Evolutionary conservation across 257 asterid species (phyloP), one percentile per base, ranked within the genome.

Genomic region (Nicotiana tabacum): DNA sequence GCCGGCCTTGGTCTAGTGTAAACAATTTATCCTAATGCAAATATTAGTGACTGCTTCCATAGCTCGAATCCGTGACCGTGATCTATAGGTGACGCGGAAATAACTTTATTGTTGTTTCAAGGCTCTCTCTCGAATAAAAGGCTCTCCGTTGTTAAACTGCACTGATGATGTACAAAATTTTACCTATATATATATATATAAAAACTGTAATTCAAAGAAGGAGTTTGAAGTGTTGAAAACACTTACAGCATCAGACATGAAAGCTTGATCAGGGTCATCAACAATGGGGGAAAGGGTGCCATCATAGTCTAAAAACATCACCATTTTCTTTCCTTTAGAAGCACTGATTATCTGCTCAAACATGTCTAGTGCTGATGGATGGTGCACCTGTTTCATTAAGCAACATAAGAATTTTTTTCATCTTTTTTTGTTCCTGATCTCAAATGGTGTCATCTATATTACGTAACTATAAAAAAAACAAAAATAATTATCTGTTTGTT

Each of bases 271-370:
- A 9, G 98, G 98, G 84, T 95, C 96, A 51, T 90, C 97, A 0
- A 95, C 98, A 10, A 95, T 95, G 61, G 98, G 98, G 0, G 98
- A 95, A 51, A 93, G 95, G 1, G 98, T 95, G 78, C 98, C 98
- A 80, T 95, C 98, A 57, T 95, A 95, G 83, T 95, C 98, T 33
- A 95, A 46, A 64, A 95, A 95, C 96, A 95, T 92, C n/a, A 95
- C 98, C 35, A 93, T 90, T 53, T 95, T 91, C 87, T 95, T 95
- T 77, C 98, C 97, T 18, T 91, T 91, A 0, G 98, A 90, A 21
- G 95, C 96, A 21, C 72, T 87, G 9, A 89, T 91, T 53, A 95
- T 95, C 62, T 92, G 87, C 82, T 91, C 98, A 76, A 95, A 93
- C 97, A 89, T 85, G 77, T 92, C 92, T 2, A 95, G 81, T 15